phyloP scores from a whole-genome alignment of 768 basidiomycete genomes.

The Cystofilobasidium capitatum region DNA sequence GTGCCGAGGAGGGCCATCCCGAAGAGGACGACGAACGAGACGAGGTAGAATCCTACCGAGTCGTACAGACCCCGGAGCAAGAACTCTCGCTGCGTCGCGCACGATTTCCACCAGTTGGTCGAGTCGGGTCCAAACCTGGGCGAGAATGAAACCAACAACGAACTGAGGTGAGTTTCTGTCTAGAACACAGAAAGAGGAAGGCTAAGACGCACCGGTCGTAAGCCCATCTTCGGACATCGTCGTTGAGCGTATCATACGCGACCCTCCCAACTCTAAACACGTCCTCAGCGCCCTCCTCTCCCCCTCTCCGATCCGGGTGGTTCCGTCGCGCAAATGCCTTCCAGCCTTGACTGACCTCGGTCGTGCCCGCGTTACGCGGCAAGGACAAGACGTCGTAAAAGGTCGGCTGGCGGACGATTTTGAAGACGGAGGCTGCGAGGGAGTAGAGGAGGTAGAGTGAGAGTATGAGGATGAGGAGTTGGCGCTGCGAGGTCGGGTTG shows the following conservation, averaged over 20 bases:
- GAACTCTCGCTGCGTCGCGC: slow-evolving; percentile 19
- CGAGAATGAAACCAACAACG: not conserved
- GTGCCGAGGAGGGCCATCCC: slow-evolving; percentile 10
- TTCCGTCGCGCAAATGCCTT: slow-evolving; percentile 17
- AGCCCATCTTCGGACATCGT: slow-evolving; percentile 15
- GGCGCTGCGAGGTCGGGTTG: not conserved
- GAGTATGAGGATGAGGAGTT: slow-evolving; percentile 5
- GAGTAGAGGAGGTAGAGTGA: slow-evolving; percentile 20
- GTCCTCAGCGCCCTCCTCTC: not conserved
- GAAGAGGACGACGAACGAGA: slow-evolving; percentile 1
- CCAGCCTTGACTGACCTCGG: slow-evolving; percentile 5
- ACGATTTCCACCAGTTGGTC: not conserved
- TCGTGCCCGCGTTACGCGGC: not conserved
- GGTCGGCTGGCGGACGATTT: not conserved
- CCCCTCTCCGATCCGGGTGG: slow-evolving; percentile 23
- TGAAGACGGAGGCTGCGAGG: slow-evolving; percentile 10
- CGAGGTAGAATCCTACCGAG: slow-evolving; percentile 11
- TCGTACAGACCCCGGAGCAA: slow-evolving; percentile 2
- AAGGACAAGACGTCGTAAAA: slow-evolving; percentile 19
- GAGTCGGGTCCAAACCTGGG: slow-evolving; percentile 9
- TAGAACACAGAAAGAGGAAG: no score
- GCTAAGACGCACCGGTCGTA: slow-evolving; percentile 24
- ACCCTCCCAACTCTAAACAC: slow-evolving; percentile 11
- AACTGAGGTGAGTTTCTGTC: not conserved
- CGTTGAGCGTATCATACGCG: slow-evolving; percentile 21